Evolutionary conservation across 208 protist genomes (phyloP), one percentile per base, ranked within the genome.

Genomic region (Wallacemonas sp.): DNA sequence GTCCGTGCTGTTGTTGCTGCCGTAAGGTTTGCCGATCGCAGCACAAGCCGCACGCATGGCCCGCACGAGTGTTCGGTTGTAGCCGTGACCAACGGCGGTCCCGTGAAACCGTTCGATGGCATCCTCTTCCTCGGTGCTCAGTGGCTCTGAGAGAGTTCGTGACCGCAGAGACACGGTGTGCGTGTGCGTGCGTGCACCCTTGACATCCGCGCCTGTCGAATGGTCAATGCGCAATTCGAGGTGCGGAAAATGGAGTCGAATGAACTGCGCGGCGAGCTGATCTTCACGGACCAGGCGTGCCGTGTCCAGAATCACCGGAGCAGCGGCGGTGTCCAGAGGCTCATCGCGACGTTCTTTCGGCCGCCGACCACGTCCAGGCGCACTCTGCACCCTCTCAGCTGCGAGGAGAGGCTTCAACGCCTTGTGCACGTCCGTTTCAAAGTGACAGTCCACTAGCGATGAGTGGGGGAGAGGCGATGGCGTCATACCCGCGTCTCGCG

Each of bases 141-240:
- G 48, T 49, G 62, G 9, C 11, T 47, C n/a, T 24, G 2, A 16
- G 48, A 26, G 12, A 5, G n/a, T 19, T 24, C 36, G 11, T 38
- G 27, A 24, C 30, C 61, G 47, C 24, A 95, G 65, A 1, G 64
- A 65, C 2, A 90, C 74, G 11, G 71, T 73, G 34, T 90, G 57
- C 24, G 85, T 83, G 55, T 93, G 87, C 38, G 85, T 85, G n/a
- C 73, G 48, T 1, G 44, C 68, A 16, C 78, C 80, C 30, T 89
- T 74, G 38, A 92, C 66, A 68, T 95, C 87, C 17, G 52, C 46
- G 0, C 78, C 87, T 36, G 75, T 74, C 1, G 83, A 86, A 72
- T 95, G 86, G 24, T 70, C 70, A 60, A 90, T 32, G 17, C 66
- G 16, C 3, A 93, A 49, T 16, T 58, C 66, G 0, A 95, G 63